phyloP scores from a whole-genome alignment of 805 yeast species.

The Hanseniaspora jakobsenii region DNA sequence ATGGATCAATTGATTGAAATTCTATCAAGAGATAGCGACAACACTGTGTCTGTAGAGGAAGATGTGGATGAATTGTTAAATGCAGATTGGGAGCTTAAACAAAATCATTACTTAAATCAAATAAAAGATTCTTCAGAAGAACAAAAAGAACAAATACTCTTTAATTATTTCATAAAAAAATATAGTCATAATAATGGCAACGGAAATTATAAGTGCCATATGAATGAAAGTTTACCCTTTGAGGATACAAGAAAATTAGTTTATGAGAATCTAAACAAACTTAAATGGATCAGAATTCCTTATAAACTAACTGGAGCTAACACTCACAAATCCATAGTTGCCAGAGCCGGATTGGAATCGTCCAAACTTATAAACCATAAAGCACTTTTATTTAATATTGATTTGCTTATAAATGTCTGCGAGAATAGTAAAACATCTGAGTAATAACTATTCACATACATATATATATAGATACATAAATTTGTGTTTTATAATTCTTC shows the following conservation, averaged over 20 bases:
- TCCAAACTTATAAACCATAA: slow-evolving; percentile 11
- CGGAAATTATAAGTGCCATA: slow-evolving; percentile 19
- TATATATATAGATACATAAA: no score
- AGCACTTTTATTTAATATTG: slow-evolving; percentile 5
- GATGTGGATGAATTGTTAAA: slow-evolving; percentile 22
- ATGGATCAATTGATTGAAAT: slow-evolving; percentile 19
- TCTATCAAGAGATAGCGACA: slow-evolving; percentile 21
- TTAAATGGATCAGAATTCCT: slow-evolving; percentile 70
- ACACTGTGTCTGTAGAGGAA: slow-evolving; percentile 21
- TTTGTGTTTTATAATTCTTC: background rate
- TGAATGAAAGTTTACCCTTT: slow-evolving; percentile 27
- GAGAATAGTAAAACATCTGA: no score
- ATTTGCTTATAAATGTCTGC: slow-evolving; percentile 3
- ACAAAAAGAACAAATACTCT: slow-evolving; percentile 11
- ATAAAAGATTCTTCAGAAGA: slow-evolving; percentile 15
- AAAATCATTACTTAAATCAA: slow-evolving; percentile 16
- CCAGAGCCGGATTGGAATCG: slow-evolving; percentile 49
- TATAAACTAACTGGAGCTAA: slow-evolving; percentile 59
- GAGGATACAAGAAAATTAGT: slow-evolving; percentile 33
- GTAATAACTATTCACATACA: no score
- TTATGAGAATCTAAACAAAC: slow-evolving; percentile 41
- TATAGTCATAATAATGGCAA: slow-evolving; percentile 19
- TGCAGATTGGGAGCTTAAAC: slow-evolving; percentile 17
- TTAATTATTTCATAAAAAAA: slow-evolving; percentile 24
- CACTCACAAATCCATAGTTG: slow-evolving; percentile 79